A percentile compares a stretch with the other conserved stretches of the same genome.
Evolutionary conservation across 2,329 filamentous ascomycete genomes (phyloP).

Genomic region (Claviceps citrina): DNA sequence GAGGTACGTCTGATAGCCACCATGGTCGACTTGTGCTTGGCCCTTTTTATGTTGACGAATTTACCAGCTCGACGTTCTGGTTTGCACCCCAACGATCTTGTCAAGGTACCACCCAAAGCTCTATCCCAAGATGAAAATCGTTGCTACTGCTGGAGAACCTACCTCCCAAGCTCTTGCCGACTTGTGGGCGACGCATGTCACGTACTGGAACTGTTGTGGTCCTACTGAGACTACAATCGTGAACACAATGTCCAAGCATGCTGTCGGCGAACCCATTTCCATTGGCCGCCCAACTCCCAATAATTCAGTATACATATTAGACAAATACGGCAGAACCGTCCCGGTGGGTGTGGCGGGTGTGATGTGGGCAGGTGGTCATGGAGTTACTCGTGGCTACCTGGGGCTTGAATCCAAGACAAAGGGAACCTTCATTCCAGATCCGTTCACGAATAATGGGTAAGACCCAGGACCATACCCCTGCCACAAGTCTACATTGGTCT

Average conservation of each 20-base stretch:
- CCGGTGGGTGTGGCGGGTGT: slow-evolving; percentile 31
- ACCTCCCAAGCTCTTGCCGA: slow-evolving; percentile 36
- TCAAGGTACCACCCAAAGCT: slow-evolving; percentile 30
- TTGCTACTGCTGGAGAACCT: slow-evolving; percentile 41
- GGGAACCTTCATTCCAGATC: slow-evolving; percentile 33
- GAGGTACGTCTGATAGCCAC: slow-evolving; percentile 21
- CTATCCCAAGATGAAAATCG: slow-evolving; percentile 35
- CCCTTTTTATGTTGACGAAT: too few relatives aligned
- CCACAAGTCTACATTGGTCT: slow-evolving; percentile 1
- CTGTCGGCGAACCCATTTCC: slow-evolving; percentile 28
- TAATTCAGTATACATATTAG: slow-evolving; percentile 39
- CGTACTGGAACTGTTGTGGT: slow-evolving; percentile 42
- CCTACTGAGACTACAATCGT: slow-evolving; percentile 46
- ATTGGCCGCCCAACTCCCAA: slow-evolving; percentile 43
- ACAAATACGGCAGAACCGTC: slow-evolving; percentile 29
- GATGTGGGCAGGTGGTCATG: slow-evolving; percentile 42
- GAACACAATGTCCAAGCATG: slow-evolving; percentile 39
- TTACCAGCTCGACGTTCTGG: slow-evolving; percentile 31
- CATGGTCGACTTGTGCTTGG: not conserved
- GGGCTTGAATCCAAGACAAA: slow-evolving; percentile 35
- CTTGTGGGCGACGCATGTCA: slow-evolving; percentile 33
- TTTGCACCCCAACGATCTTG: slow-evolving; percentile 40
- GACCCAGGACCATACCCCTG: slow-evolving; percentile 6
- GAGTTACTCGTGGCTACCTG: slow-evolving; percentile 40
- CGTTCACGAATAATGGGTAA: slow-evolving; percentile 36